Base-by-base conservation (phyloP, 768 basidiomycete species). In the Amanita thiersii region DNA sequence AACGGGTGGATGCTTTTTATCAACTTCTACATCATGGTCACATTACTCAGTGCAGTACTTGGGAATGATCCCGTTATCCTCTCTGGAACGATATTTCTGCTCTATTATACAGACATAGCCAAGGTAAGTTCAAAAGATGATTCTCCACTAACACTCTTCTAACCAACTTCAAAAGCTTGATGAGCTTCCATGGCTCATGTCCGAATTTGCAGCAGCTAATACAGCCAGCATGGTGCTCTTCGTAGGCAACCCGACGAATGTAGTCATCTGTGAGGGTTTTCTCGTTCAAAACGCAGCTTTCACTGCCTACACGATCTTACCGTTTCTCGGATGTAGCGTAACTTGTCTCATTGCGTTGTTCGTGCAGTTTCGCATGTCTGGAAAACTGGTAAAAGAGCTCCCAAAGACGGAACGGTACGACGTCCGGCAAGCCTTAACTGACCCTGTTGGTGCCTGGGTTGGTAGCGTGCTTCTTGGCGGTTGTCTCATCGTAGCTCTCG, bases 21-120 rank as follows among this genome's bases (percentile, higher is more conserved):
- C 23, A 83, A 83, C 49, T 84, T 96, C 57, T 97, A 90, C 57
- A 26, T 80, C 46, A 79, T 96, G 70, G 79, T 94, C 55, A 81
- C 86, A 9, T 55, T 74, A 10, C 68, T 81, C 46, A 91, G 88
- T 30, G 68, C 85, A 32, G 50, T 92, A 1, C 68, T 96, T n/a
- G 93, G 92, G 4, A 96, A 96, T 53, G 90, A 97, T 60, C 93
- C 93, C 0, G 77, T 98, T 56, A 87, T 96, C 44, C 73, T 97
- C 36, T 88, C 85, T 9, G 92, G 91, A 1, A 94, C 92, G 0
- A 81, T 82, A 0, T 96, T 97, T 58, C 62, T 96, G 23, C 84
- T 81, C 4, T 96, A 96, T 52, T 89, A 90, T 52, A 93, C 91
- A 0, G 58, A 75, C 23, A 81, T 81, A 7, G 73, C 80, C 1